Conservation (phyloP, 2,329 filamentous ascomycete species). For the Aspergillus sp. region DNA sequence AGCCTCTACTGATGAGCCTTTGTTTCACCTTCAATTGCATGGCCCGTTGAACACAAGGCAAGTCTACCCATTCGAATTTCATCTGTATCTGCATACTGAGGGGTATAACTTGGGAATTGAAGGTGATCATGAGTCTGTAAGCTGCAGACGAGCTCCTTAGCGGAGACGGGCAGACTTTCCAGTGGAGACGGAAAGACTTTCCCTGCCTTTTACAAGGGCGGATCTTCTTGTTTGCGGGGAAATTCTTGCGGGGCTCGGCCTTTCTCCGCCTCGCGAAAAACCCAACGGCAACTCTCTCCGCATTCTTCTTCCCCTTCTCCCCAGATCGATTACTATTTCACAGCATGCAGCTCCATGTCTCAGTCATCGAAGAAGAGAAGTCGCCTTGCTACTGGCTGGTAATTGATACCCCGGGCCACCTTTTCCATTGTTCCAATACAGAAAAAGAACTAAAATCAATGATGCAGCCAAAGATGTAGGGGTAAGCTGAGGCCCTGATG, state of each 20-base stretch:
- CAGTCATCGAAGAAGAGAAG: constrained; percentile 13
- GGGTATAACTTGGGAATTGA: background rate
- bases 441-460: constrained; percentile 1
- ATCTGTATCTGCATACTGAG: background rate
- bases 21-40: background rate
- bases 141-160: background rate
- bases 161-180: constrained; percentile 5
- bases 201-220: background rate
- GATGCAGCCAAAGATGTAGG: constrained; percentile 23
- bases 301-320: background rate
- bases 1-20: background rate
- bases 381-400: constrained; percentile 24
- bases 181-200: constrained; percentile 3
- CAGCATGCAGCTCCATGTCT: constrained; percentile 11
- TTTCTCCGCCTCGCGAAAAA: background rate
- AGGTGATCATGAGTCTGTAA: background rate
- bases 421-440: background rate
- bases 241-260: background rate
- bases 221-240: constrained; percentile 2
- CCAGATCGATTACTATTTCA: background rate
- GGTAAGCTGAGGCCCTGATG: constrained; percentile 12
- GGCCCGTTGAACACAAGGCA: background rate
- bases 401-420: background rate
- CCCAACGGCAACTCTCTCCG: constrained; percentile 22
- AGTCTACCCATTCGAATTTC: background rate